These are phyloP conservation scores for Coniella lustricola DNA, from an alignment of 2,329 filamentous ascomycete genomes.

Conservation along the genomic window DNA sequence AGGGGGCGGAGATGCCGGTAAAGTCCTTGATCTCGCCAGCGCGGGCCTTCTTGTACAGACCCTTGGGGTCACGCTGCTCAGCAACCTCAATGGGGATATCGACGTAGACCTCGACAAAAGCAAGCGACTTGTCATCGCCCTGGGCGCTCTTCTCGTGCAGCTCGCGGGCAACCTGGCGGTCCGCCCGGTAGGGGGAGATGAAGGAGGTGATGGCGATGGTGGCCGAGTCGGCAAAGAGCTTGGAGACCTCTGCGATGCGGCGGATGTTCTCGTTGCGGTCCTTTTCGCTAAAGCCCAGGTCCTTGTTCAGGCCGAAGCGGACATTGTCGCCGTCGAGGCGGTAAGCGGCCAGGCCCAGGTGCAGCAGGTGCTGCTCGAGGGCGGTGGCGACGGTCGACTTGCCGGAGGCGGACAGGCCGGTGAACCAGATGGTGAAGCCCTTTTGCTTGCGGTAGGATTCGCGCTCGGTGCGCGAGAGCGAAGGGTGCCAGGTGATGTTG, in stretches of 20 bases:
- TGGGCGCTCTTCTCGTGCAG: conserved; percentile 61
- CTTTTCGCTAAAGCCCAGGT: conserved; percentile 86
- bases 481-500: conserved; percentile 87
- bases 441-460: conserved; percentile 69
- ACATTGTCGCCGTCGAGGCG: conserved; percentile 97
- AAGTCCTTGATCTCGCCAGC: conserved; percentile 95
- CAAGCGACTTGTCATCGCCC: conserved; percentile 59
- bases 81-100: conserved; percentile 88
- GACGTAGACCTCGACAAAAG: conserved; percentile 90
- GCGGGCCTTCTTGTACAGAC: conserved; percentile 93
- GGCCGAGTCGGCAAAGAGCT: conserved; percentile 87
- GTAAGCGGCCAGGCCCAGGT: conserved; percentile 77
- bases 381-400: conserved; percentile 97
- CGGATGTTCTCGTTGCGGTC: conserved; percentile 98
- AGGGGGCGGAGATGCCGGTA: conserved; percentile 90
- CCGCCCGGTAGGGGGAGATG: conserved; percentile 88
- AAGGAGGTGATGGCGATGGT: conserved; percentile 90
- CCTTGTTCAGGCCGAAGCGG: conserved; percentile 95
- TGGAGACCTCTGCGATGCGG: conserved; percentile 91
- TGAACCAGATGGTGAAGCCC: conserved; percentile 96
- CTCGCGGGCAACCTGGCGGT: conserved; percentile 73
- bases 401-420: conserved; percentile 88
- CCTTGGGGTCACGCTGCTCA: conserved; percentile 94
- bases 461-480: conserved; percentile 72
- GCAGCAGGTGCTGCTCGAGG: conserved; percentile 92